Evolutionary conservation across 1,139 yeast genomes (phyloP).

Genomic region (Suhomyces yuchorum): DNA sequence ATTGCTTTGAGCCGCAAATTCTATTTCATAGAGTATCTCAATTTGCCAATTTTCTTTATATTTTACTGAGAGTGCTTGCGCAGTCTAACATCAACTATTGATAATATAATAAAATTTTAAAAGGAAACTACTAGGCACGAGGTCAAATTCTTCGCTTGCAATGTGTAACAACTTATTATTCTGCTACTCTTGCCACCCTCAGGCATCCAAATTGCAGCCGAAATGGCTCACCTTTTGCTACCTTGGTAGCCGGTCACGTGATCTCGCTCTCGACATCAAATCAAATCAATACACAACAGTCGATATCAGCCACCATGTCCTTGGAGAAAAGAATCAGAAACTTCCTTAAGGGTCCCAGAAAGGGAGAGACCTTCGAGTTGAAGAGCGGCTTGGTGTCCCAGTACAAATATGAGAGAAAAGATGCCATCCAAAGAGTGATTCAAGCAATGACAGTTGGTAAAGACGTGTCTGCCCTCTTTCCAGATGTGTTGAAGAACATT

Average conservation of each 20-base stretch:
- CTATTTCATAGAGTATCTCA: too few species aligned
- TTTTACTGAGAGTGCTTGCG: too few species aligned
- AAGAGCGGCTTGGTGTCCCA: conserved; percentile 91
- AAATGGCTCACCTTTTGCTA: too few species aligned
- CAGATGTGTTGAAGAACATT: conserved; percentile 93
- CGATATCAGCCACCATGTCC: conserved; percentile 28
- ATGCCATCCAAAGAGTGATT: conserved; percentile 94
- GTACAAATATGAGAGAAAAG: conserved; percentile 91
- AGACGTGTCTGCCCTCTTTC: conserved; percentile 92
- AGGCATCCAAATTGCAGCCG: too few species aligned
- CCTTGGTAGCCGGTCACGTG: conserved; percentile 3
- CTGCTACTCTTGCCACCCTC: too few species aligned
- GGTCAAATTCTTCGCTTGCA: too few species aligned
- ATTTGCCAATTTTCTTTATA: too few species aligned
- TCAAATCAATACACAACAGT: conserved; percentile 4
- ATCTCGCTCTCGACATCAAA: conserved; percentile 7
- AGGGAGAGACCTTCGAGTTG: conserved; percentile 86
- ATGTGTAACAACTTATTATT: too few species aligned
- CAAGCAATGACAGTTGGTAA: conserved; percentile 99
- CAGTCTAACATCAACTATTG: too few species aligned
- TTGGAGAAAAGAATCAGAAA: conserved; percentile 47
- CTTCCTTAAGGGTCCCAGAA: conserved; percentile 49
- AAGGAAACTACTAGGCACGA: too few species aligned
- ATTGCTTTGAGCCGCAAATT: too few species aligned
- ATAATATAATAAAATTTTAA: too few species aligned